Evolutionary conservation across 805 yeast genomes (phyloP).

Genomic region (Teunomyces tritomae): DNA sequence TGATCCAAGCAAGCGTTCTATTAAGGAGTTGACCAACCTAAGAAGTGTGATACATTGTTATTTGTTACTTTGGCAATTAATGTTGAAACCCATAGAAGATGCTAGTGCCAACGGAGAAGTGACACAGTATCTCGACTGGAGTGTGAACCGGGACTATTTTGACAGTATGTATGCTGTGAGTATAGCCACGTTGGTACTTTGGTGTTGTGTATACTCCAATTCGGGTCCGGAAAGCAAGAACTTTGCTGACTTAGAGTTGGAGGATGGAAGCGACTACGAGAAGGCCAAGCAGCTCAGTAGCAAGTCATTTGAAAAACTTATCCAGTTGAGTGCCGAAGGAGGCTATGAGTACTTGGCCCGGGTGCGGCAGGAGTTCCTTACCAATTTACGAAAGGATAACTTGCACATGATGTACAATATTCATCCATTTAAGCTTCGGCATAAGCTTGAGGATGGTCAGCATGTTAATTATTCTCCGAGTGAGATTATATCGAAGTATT

Average conservation of each 20-base stretch:
- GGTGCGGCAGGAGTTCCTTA: constrained; percentile 32
- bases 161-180: constrained; percentile 38
- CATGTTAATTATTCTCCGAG: constrained; percentile 19
- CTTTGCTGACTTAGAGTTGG: constrained; percentile 18
- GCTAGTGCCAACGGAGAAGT: constrained; percentile 11
- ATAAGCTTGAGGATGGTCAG: constrained; percentile 7
- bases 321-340: constrained; percentile 31
- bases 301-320: constrained; percentile 21
- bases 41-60: constrained; percentile 39
- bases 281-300: background rate
- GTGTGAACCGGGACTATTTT: constrained; percentile 32
- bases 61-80: constrained; percentile 38
- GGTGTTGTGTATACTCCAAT: constrained; percentile 37
- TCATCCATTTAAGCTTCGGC: constrained; percentile 20
- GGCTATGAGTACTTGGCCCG: constrained; percentile 36
- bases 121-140: constrained; percentile 25
- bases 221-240: constrained; percentile 31
- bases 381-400: constrained; percentile 22
- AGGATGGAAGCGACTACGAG: constrained; percentile 6
- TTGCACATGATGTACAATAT: constrained; percentile 19
- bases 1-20: constrained; percentile 29
- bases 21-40: constrained; percentile 29
- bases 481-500: constrained; percentile 30
- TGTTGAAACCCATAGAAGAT: constrained; percentile 28
- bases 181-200: constrained; percentile 36